Percentiles rank a stretch among this genome's conserved stretches.
Evolutionary conservation across 495 filamentous ascomycete species (phyloP).

Genomic region (Podospora bellae-mahoneyi): DNA sequence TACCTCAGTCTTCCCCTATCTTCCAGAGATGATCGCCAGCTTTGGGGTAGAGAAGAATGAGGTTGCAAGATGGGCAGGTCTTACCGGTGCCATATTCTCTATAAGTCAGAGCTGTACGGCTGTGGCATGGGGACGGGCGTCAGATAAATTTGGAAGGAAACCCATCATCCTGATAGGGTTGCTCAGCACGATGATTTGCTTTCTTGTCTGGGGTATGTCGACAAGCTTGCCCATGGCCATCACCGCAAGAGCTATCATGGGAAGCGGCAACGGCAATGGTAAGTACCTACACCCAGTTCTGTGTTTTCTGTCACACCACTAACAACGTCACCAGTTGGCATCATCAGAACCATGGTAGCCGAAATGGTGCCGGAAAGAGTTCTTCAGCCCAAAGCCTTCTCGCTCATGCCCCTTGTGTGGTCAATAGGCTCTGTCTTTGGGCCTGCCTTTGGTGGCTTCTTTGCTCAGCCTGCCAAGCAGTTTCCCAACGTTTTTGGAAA

Average conservation of each 20-base stretch:
- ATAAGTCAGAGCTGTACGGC: slow-evolving; percentile 69
- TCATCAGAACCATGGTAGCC: slow-evolving; percentile 66
- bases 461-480: slow-evolving; percentile 74
- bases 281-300: slow-evolving; percentile 14
- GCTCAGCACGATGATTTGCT: slow-evolving; percentile 67
- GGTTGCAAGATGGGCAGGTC: slow-evolving; percentile 72
- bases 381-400: slow-evolving; percentile 77
- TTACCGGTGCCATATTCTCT: slow-evolving; percentile 70
- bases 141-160: slow-evolving; percentile 72
- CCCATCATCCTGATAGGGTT: slow-evolving; percentile 68
- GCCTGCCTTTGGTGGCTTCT: slow-evolving; percentile 78
- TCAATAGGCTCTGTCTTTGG: slow-evolving; percentile 83
- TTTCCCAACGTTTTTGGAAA: slow-evolving; percentile 63
- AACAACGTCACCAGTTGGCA: slow-evolving; percentile 47
- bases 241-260: slow-evolving; percentile 61
- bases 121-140: slow-evolving; percentile 74
- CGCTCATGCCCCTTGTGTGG: slow-evolving; percentile 81
- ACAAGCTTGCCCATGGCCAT: slow-evolving; percentile 69
- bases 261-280: slow-evolving; percentile 64
- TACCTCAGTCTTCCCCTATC: slow-evolving; percentile 84
- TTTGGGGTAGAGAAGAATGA: slow-evolving; percentile 69
- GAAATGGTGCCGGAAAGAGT: slow-evolving; percentile 78
- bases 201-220: slow-evolving; percentile 74
- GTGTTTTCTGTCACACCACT: too few species aligned
- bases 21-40: slow-evolving; percentile 83